Evolutionary conservation across 768 basidiomycete species (phyloP).

Genomic region (Suillus luteus): DNA sequence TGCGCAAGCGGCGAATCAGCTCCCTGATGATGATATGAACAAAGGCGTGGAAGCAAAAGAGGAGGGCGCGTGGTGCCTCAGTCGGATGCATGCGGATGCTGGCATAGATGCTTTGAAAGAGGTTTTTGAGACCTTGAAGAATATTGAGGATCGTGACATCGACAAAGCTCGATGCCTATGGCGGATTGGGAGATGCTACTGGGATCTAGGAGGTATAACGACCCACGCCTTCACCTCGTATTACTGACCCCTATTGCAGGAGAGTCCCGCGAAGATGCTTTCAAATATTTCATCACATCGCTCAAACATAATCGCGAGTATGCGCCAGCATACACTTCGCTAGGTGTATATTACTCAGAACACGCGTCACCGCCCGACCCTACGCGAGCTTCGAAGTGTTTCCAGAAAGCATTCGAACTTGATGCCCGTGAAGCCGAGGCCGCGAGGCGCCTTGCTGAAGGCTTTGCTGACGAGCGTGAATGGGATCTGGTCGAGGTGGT

Average conservation of each 20-base stretch:
- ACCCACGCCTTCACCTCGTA: background rate
- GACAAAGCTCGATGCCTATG: constrained; percentile 81
- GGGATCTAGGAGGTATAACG: constrained; percentile 64
- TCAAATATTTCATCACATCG: constrained; percentile 75
- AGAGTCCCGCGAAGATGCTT: constrained; percentile 62
- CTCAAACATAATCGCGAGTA: constrained; percentile 74
- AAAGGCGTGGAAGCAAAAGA: constrained; percentile 68
- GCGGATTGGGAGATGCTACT: constrained; percentile 78
- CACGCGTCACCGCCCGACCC: constrained; percentile 72
- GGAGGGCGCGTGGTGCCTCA: constrained; percentile 82
- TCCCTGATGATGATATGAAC: constrained; percentile 47
- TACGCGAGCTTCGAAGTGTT: constrained; percentile 88
- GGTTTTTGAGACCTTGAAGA: constrained; percentile 48
- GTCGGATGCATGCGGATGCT: constrained; percentile 50
- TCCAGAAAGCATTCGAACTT: constrained; percentile 97
- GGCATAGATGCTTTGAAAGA: constrained; percentile 50
- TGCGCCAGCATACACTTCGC: constrained; percentile 91
- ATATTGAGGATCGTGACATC: constrained; percentile 47
- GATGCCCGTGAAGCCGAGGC: constrained; percentile 88
- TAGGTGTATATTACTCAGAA: constrained; percentile 88
- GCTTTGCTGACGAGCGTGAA: constrained; percentile 90
- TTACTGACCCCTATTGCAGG: constrained; percentile 35
- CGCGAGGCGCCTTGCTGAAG: constrained; percentile 79
- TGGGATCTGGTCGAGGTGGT: constrained; percentile 97
- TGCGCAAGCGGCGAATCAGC: constrained; percentile 50